A percentile compares a stretch with the other conserved stretches of the same genome.
Conservation (phyloP, 2,329 filamentous ascomycete species). For the Phialocephala subalpina region DNA sequence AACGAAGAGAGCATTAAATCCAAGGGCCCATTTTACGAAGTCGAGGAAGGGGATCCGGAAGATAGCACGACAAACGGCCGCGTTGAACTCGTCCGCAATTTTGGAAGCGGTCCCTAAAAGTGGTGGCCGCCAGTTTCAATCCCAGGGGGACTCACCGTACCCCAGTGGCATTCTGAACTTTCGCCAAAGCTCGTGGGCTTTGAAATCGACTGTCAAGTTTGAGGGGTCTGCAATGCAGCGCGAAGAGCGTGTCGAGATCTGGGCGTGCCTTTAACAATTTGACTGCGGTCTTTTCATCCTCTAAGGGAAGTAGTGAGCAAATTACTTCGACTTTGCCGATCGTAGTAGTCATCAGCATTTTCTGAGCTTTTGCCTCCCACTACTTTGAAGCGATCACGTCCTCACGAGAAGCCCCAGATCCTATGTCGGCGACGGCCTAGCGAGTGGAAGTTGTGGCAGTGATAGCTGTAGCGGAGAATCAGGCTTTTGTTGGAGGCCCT, state of each 20-base stretch:
- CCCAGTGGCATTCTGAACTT: constrained; percentile 25
- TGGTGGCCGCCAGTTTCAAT: constrained; percentile 30
- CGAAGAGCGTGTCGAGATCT: constrained; percentile 25
- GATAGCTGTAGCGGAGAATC: no score
- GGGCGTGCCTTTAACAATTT: constrained; percentile 15
- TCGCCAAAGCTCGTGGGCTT: constrained; percentile 30
- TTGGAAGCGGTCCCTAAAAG: constrained; percentile 22
- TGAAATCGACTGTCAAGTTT: constrained; percentile 22
- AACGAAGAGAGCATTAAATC: constrained; percentile 27
- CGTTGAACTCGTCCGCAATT: constrained; percentile 31
- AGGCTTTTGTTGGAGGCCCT: no score
- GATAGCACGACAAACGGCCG: constrained; percentile 27
- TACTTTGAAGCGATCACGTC: no score
- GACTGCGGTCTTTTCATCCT: constrained; percentile 3
- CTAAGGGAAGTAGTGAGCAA: constrained; percentile 20
- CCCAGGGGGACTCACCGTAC: constrained; percentile 18
- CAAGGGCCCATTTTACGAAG: constrained; percentile 33
- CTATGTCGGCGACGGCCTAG: no score
- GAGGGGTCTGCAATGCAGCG: constrained; percentile 16
- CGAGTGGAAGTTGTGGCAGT: no score
- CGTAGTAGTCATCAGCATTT: constrained; percentile 14
- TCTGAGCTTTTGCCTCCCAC: constrained; percentile 27
- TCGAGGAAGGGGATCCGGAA: constrained; percentile 29
- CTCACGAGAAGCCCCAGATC: no score
- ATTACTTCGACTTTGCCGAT: constrained; percentile 22